Evolutionary conservation across 768 basidiomycete species (phyloP).

Genomic region (Collybiopsis confluens): DNA sequence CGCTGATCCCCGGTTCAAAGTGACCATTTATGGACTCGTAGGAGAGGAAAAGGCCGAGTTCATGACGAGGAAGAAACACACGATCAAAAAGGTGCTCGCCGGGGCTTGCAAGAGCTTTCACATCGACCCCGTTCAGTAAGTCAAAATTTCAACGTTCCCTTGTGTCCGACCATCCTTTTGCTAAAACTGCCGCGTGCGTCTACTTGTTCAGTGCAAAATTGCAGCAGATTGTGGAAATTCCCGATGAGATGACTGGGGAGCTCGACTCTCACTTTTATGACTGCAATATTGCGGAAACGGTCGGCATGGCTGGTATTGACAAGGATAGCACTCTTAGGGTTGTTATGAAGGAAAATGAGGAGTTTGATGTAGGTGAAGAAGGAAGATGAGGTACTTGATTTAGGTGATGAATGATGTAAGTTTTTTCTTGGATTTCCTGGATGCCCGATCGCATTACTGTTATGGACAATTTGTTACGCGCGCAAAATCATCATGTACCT

Average conservation of each 20-base stretch:
- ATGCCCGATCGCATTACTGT: too few species aligned
- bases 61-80: constrained; percentile 6
- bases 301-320: constrained; percentile 2
- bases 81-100: neutral
- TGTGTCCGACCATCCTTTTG: too few species aligned
- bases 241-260: neutral
- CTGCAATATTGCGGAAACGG: constrained; percentile 1
- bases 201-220: neutral
- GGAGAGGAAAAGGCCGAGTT: neutral
- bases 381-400: neutral
- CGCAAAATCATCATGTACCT: too few species aligned
- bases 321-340: neutral
- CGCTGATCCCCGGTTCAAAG: neutral
- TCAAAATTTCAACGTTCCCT: too few species aligned
- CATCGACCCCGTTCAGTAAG: neutral
- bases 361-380: too few species aligned
- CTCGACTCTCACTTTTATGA: neutral
- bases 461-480: too few species aligned
- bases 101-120: constrained; percentile 4
- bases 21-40: constrained; percentile 1
- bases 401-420: too few species aligned
- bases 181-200: too few species aligned
- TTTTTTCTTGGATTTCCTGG: too few species aligned
- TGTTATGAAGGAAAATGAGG: neutral
- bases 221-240: neutral